phyloP scores from a whole-genome alignment of 208 protist genomes.

The Crithidia bombi region DNA sequence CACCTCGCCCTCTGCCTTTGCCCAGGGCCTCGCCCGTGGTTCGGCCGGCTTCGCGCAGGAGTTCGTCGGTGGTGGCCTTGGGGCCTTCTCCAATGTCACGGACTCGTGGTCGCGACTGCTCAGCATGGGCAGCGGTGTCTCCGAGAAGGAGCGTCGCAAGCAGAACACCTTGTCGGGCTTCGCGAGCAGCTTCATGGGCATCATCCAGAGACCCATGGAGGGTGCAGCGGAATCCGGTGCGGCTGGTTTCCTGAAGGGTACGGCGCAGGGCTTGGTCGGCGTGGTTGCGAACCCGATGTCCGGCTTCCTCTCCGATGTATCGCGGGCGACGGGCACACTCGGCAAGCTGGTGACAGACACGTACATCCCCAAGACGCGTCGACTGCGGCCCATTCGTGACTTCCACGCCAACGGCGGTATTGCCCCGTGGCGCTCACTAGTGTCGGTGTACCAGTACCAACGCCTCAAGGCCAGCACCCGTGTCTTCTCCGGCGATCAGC shows the following conservation, averaged over 20 bases:
- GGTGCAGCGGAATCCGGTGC: slow-evolving; percentile 80
- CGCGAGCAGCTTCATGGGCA: slow-evolving; percentile 71
- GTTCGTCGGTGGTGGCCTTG: slow-evolving; percentile 74
- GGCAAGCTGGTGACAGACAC: slow-evolving; percentile 72
- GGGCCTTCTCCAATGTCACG: slow-evolving; percentile 83
- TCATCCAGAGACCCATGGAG: slow-evolving; percentile 86
- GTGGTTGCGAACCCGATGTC: slow-evolving; percentile 84
- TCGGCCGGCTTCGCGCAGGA: slow-evolving; percentile 70
- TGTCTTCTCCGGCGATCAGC: slow-evolving; percentile 42
- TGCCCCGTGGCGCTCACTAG: slow-evolving; percentile 60
- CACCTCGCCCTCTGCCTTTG: slow-evolving; percentile 78
- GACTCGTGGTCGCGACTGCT: slow-evolving; percentile 76
- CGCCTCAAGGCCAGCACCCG: slow-evolving; percentile 42
- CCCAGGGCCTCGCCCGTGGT: slow-evolving; percentile 72
- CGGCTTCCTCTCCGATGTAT: slow-evolving; percentile 85
- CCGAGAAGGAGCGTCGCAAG: slow-evolving; percentile 54
- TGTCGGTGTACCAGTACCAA: slow-evolving; percentile 81
- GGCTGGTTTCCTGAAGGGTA: slow-evolving; percentile 78
- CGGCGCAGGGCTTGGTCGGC: slow-evolving; percentile 87
- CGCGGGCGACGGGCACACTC: slow-evolving; percentile 58
- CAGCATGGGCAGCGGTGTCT: slow-evolving; percentile 57
- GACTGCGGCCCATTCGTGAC: slow-evolving; percentile 62
- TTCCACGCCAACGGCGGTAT: slow-evolving; percentile 83
- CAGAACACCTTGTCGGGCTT: slow-evolving; percentile 68
- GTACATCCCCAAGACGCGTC: slow-evolving; percentile 70